phyloP scores from a whole-genome alignment of 805 yeast genomes.

The Yamadazyma insecticola region DNA sequence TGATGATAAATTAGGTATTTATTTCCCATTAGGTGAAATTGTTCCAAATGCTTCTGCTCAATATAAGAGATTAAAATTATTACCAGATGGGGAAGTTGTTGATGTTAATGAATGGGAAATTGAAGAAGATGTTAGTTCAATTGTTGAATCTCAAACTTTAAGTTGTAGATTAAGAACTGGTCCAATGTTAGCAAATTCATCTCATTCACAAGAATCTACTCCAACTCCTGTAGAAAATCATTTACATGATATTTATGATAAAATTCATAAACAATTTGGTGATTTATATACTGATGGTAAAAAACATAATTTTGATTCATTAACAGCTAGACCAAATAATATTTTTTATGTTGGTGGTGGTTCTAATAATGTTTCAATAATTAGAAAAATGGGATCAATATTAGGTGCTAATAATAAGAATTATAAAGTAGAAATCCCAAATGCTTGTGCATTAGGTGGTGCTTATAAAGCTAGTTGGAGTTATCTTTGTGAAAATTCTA shows the following conservation, averaged over 20 bases:
- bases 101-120: slow-evolving; percentile 36
- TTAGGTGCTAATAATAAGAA: slow-evolving; percentile 65
- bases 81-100: slow-evolving; percentile 18
- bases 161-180: slow-evolving; percentile 78
- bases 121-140: slow-evolving; percentile 66
- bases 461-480: slow-evolving; percentile 85
- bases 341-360: slow-evolving; percentile 88
- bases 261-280: slow-evolving; percentile 31
- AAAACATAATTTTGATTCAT: slow-evolving; percentile 37
- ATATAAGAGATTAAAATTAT: slow-evolving; percentile 47
- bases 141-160: slow-evolving; percentile 83
- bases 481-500: slow-evolving; percentile 25
- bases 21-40: slow-evolving; percentile 87
- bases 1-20: slow-evolving; percentile 60
- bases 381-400: slow-evolving; percentile 63
- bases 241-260: slow-evolving; percentile 19
- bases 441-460: slow-evolving; percentile 92
- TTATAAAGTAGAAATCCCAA: slow-evolving; percentile 69
- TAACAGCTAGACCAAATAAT: slow-evolving; percentile 56
- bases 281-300: slow-evolving; percentile 47
- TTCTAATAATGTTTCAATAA: slow-evolving; percentile 65
- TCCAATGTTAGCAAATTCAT: slow-evolving; percentile 54
- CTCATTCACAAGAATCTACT: slow-evolving; percentile 8
- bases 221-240: slow-evolving; percentile 11
- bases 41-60: slow-evolving; percentile 77